Evolutionary conservation across 2,329 filamentous ascomycete species (phyloP).

Genomic region (Trichoderma oligosporum): DNA sequence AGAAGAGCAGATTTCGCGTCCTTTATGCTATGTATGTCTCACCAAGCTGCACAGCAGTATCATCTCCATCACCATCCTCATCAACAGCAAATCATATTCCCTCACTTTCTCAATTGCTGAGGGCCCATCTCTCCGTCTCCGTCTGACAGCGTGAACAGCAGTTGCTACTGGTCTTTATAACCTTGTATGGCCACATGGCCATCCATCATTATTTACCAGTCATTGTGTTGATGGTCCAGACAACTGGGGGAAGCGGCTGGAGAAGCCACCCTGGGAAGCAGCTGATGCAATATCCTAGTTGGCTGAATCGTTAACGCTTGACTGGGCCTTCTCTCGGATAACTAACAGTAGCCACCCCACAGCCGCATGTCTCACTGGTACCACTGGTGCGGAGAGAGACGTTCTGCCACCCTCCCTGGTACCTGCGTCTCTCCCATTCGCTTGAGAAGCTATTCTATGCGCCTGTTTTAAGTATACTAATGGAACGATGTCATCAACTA

Average conservation of each 20-base stretch:
- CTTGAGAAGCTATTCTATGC: neutral
- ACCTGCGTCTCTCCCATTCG: constrained; percentile 9
- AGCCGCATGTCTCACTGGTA: constrained; percentile 10
- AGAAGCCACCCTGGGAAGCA: constrained; percentile 5
- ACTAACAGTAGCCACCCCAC: constrained; percentile 5
- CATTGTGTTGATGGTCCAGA: neutral
- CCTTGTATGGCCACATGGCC: neutral
- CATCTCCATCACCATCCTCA: too few species aligned
- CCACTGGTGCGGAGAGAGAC: constrained; percentile 12
- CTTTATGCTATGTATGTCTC: neutral
- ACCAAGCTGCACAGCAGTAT: neutral
- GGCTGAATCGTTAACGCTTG: constrained; percentile 13
- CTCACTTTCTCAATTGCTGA: neutral
- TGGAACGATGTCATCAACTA: neutral
- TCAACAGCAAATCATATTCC: neutral
- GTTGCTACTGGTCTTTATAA: neutral
- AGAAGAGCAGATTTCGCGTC: neutral
- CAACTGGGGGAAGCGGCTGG: constrained; percentile 1
- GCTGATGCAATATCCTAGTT: constrained; percentile 10
- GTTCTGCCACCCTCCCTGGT: constrained; percentile 1
- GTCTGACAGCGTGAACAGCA: neutral
- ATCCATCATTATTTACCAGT: neutral
- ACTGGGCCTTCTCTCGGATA: constrained; percentile 6
- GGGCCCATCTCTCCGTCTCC: neutral
- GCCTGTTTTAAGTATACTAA: neutral